Evolutionary conservation across 2,329 filamentous ascomycete genomes (phyloP).

Genomic region (Cladosporium sp.): DNA sequence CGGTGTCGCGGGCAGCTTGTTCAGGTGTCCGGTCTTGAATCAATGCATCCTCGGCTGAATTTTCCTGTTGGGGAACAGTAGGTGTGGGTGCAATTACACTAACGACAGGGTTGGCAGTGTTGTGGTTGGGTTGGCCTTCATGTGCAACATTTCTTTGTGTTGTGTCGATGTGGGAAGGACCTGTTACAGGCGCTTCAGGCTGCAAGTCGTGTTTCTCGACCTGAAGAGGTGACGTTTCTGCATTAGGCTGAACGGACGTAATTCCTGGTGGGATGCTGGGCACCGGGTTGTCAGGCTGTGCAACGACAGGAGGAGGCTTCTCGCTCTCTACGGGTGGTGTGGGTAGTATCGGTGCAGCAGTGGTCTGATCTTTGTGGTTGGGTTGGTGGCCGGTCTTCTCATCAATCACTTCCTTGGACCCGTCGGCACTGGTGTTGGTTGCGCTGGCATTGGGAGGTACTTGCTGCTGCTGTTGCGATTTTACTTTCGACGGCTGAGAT

Average conservation of each 20-base stretch:
- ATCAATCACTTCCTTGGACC: constrained; percentile 42
- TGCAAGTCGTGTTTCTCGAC: constrained; percentile 11
- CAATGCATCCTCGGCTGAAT: constrained; percentile 26
- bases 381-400: constrained; percentile 35
- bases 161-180: constrained; percentile 15
- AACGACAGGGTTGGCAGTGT: constrained; percentile 31
- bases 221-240: constrained; percentile 11
- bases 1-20: constrained; percentile 48
- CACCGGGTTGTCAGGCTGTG: constrained; percentile 8
- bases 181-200: constrained; percentile 9
- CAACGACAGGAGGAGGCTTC: constrained; percentile 13
- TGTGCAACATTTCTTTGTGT: constrained; percentile 5
- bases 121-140: not conserved
- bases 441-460: constrained; percentile 37
- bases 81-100: constrained; percentile 45
- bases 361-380: constrained; percentile 7
- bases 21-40: constrained; percentile 49
- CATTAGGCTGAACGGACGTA: constrained; percentile 10
- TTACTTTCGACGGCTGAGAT: constrained; percentile 32
- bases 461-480: constrained; percentile 48
- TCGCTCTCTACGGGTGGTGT: constrained; percentile 16
- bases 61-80: constrained; percentile 33
- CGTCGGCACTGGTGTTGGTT: constrained; percentile 41
- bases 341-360: constrained; percentile 11
- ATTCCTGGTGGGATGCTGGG: constrained; percentile 7